Evolutionary conservation across 495 filamentous ascomycete species (phyloP).

Genomic region (Penicillium robsamsonii): DNA sequence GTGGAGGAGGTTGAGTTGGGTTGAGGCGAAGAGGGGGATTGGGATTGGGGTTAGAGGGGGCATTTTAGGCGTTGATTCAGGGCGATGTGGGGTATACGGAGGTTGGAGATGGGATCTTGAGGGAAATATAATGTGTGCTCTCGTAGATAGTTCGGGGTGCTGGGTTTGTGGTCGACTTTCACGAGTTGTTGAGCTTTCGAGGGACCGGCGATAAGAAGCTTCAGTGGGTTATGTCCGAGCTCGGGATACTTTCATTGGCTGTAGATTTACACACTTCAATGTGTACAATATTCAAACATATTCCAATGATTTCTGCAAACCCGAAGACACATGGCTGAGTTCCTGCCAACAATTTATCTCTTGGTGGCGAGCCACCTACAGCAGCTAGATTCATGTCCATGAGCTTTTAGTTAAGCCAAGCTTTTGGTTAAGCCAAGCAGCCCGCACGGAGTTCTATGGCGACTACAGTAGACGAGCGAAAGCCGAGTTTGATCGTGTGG

Average conservation of each 20-base stretch:
- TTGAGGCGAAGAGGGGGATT: conserved; percentile 71
- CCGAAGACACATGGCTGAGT: too few relatives aligned
- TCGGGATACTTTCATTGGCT: background rate
- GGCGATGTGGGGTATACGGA: background rate
- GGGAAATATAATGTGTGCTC: background rate
- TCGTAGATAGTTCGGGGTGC: background rate
- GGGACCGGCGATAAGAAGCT: conserved; percentile 11
- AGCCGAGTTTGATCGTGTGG: too few relatives aligned
- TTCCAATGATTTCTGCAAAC: too few relatives aligned
- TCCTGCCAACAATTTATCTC: too few relatives aligned
- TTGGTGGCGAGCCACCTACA: too few relatives aligned
- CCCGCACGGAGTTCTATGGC: too few relatives aligned
- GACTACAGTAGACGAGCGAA: too few relatives aligned
- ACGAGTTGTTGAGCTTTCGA: background rate
- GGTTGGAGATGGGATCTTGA: background rate
- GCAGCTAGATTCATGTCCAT: too few relatives aligned
- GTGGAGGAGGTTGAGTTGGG: conserved; percentile 75
- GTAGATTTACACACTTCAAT: background rate
- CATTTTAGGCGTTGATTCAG: conserved; percentile 13
- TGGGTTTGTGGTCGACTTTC: background rate
- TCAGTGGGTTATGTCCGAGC: conserved; percentile 4
- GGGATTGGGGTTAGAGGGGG: conserved; percentile 44
- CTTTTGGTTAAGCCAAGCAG: too few relatives aligned
- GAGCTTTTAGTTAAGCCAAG: too few relatives aligned
- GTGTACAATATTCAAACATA: too few relatives aligned